Evolutionary conservation across 2,329 filamentous ascomycete species (phyloP), one percentile per base, ranked within the genome.

Genomic region (Fusarium penzigii): DNA sequence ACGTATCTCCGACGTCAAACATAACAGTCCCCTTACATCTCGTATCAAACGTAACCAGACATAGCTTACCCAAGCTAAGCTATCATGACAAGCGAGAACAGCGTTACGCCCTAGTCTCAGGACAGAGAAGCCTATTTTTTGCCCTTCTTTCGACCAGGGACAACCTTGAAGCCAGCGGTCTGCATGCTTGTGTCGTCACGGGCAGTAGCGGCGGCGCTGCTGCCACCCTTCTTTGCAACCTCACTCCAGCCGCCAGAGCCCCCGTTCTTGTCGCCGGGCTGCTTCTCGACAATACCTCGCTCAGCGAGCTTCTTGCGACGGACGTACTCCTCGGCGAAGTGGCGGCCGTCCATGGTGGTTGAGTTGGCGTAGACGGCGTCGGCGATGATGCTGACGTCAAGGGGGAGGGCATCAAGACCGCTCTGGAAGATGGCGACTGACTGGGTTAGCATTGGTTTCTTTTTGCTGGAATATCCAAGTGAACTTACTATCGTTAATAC

Each of bases 291-390:
- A 39, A 97, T 83, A 39, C 94, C 94, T 76, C 92, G 94, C 63
- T 97, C 93, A 1, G 94, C 93, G 2, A 95, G 83, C 79, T 89
- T 95, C 75, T 92, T 93, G 64, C 93, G 92, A 34, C 92, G 89
- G 53, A 97, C 84, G 67, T 94, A 99, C 71, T 99, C 94, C 53
- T 96, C 90, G 0, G 91, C 92, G 67, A 97, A 97, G 66, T 95
- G 91, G 45, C 89, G 88, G 1, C 90, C 92, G 67, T 99, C 92
- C 72, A 99, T 90, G 1, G 92, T 95, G 65, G 87, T 88, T 2
- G 90, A 95, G 69, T 85, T 88, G 52, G 85, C 84, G 72, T 97
- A 96, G 17, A 97, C 88, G 9, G 89, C 89, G 68, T 97, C 94
- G 12, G 90, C 89, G 63, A 99, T 92, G 62, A 97, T 82, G 54